Conservation (phyloP, 2,329 filamentous ascomycete genomes). For the Talaromyces marneffei region DNA sequence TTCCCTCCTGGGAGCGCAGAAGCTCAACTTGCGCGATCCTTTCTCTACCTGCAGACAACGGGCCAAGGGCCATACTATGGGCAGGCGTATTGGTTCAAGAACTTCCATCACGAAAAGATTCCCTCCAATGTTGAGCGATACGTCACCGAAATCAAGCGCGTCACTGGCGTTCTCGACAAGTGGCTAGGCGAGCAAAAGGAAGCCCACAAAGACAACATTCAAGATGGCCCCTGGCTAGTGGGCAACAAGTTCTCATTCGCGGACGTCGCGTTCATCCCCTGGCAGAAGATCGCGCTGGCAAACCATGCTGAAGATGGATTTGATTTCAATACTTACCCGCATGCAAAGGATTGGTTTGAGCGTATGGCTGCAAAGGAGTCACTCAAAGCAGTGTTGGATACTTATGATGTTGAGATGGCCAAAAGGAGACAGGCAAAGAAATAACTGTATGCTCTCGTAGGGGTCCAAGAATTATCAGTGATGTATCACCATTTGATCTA, state of each 20-base stretch:
- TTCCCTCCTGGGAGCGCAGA: constrained; percentile 11
- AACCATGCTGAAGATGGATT: not conserved
- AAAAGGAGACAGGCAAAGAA: not conserved
- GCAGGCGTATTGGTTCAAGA: constrained; percentile 11
- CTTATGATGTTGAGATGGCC: not conserved
- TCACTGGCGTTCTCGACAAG: constrained; percentile 9
- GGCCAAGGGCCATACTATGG: constrained; percentile 15
- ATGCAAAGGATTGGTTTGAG: constrained; percentile 2
- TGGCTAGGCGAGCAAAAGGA: constrained; percentile 20
- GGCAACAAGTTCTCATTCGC: constrained; percentile 9
- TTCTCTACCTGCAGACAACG: constrained; percentile 3
- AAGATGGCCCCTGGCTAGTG: constrained; percentile 26
- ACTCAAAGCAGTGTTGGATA: not conserved
- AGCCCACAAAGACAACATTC: not conserved
- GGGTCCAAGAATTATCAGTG: not conserved
- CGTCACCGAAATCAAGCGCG: constrained; percentile 7
- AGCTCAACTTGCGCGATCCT: constrained; percentile 4
- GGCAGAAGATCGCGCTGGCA: constrained; percentile 1
- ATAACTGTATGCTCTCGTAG: not conserved
- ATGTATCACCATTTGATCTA: not conserved
- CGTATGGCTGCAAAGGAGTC: constrained; percentile 7
- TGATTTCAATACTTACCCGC: not conserved
- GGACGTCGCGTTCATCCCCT: constrained; percentile 11
- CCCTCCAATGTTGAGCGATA: constrained; percentile 9
- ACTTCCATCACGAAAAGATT: constrained; percentile 3